Evolutionary conservation across 305 asterid genomes (phyloP).

Genomic region (Rubia balearica): DNA sequence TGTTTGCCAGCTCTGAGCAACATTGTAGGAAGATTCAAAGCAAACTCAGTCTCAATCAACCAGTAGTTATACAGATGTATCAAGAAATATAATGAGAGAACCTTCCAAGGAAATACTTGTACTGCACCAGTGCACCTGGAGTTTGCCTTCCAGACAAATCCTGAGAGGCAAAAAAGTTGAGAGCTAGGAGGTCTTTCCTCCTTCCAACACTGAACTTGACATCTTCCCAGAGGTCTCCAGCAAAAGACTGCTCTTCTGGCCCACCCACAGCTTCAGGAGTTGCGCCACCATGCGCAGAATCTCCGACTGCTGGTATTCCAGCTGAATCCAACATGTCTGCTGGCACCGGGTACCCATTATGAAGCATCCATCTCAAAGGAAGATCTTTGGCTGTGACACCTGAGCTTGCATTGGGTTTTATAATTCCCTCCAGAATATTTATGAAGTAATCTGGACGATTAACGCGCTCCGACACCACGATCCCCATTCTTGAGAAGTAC

Average conservation of each 20-base stretch:
- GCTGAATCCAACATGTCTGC: constrained; percentile 50
- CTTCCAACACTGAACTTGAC: constrained; percentile 46
- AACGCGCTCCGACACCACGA: constrained; percentile 75
- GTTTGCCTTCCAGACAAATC: constrained; percentile 73
- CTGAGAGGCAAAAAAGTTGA: constrained; percentile 40
- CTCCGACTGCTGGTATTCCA: constrained; percentile 24
- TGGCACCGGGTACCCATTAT: constrained; percentile 78
- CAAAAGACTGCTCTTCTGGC: constrained; percentile 44
- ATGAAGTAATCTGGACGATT: constrained; percentile 92
- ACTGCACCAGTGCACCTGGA: constrained; percentile 54
- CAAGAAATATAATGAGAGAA: not conserved
- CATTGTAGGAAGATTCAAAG: not conserved
- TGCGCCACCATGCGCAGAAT: constrained; percentile 34
- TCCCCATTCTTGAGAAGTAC: constrained; percentile 59
- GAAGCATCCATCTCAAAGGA: constrained; percentile 88
- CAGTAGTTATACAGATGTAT: not conserved
- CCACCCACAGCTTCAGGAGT: constrained; percentile 27
- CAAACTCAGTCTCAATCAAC: not conserved
- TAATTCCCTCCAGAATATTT: constrained; percentile 85
- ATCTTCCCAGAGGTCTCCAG: constrained; percentile 56
- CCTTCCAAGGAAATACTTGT: constrained; percentile 78
- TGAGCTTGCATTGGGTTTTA: constrained; percentile 41
- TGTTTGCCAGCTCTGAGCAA: constrained; percentile 65
- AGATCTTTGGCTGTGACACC: constrained; percentile 63
- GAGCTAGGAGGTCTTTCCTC: constrained; percentile 35